phyloP scores from a whole-genome alignment of 1,284 basidiomycete species.

The Ganoderma resinaceum region DNA sequence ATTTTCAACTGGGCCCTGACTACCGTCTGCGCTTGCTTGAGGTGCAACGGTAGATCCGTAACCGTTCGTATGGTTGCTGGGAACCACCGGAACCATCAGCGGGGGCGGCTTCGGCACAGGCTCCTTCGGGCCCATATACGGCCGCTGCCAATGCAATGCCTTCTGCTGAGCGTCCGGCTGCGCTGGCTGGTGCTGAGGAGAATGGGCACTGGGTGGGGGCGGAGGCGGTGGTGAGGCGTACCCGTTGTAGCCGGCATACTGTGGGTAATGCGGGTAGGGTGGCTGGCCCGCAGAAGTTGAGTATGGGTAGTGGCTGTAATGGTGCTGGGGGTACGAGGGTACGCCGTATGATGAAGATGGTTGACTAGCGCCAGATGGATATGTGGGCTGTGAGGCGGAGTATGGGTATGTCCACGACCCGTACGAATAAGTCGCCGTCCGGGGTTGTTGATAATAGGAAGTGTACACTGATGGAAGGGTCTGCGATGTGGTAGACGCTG shows the following conservation, averaged over 20 bases:
- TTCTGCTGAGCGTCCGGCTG: constrained; percentile 7
- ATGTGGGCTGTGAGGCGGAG: constrained; percentile 3
- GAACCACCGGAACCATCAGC: constrained; percentile 9
- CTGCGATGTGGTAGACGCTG: neutral
- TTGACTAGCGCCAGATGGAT: constrained; percentile 1
- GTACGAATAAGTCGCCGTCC: constrained; percentile 33
- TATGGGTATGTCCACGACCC: constrained; percentile 45
- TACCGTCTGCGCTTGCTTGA: neutral
- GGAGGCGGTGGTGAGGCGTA: constrained; percentile 19
- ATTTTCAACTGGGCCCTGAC: neutral
- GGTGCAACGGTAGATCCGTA: neutral
- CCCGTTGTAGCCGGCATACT: constrained; percentile 19
- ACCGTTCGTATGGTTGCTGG: neutral
- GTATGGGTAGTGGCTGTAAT: constrained; percentile 28
- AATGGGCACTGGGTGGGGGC: neutral
- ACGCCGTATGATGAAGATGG: constrained; percentile 1
- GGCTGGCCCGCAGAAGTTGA: constrained; percentile 5
- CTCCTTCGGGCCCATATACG: constrained; percentile 35
- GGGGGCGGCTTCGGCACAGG: constrained; percentile 9
- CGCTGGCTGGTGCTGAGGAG: neutral
- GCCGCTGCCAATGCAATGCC: constrained; percentile 36
- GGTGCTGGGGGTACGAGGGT: constrained; percentile 23
- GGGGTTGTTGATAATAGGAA: constrained; percentile 30
- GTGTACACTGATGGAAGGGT: neutral
- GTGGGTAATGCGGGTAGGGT: constrained; percentile 24